A percentile compares a stretch with the other conserved stretches of the same genome.
Evolutionary conservation across 805 yeast genomes (phyloP).

Genomic region (Kuraishia hungarica): DNA sequence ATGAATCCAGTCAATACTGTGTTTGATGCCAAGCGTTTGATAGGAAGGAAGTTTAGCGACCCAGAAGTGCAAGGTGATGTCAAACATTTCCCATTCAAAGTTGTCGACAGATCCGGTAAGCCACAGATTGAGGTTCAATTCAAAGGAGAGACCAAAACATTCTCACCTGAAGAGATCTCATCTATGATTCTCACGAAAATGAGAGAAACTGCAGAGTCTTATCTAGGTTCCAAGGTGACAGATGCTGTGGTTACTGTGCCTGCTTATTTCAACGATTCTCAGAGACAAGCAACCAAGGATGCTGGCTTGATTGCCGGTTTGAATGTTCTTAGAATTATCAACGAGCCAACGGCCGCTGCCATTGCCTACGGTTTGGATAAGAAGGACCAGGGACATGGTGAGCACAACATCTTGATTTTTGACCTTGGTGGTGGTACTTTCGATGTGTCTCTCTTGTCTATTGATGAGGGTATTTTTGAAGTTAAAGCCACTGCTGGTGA

Average conservation of each 20-base stretch:
- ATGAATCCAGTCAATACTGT: conserved; percentile 87
- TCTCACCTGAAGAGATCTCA: conserved; percentile 92
- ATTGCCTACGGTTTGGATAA: conserved; percentile 91
- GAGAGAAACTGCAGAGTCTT: conserved; percentile 86
- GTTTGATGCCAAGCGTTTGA: conserved; percentile 85
- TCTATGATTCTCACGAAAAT: conserved; percentile 87
- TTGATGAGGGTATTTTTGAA: conserved; percentile 94
- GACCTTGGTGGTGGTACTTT: conserved; percentile 98
- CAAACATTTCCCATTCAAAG: conserved; percentile 81
- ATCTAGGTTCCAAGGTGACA: conserved; percentile 73
- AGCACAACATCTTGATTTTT: conserved; percentile 83
- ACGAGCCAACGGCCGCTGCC: conserved; percentile 98
- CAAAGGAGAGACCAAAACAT: conserved; percentile 77
- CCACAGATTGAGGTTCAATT: conserved; percentile 80
- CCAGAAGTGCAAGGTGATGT: conserved; percentile 75
- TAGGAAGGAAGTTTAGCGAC: conserved; percentile 82
- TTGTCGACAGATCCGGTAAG: conserved; percentile 64
- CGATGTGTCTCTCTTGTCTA: conserved; percentile 87
- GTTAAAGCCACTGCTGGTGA: conserved; percentile 93
- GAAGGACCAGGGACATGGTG: conserved; percentile 50
- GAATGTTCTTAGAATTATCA: conserved; percentile 88
- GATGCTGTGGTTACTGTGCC: conserved; percentile 97
- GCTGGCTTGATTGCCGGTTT: conserved; percentile 96
- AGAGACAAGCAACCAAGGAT: conserved; percentile 97
- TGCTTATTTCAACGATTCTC: conserved; percentile 95